These are phyloP conservation scores for Heterobasidion occidentale DNA, from an alignment of 1,284 basidiomycete genomes.

Conservation along the genomic window DNA sequence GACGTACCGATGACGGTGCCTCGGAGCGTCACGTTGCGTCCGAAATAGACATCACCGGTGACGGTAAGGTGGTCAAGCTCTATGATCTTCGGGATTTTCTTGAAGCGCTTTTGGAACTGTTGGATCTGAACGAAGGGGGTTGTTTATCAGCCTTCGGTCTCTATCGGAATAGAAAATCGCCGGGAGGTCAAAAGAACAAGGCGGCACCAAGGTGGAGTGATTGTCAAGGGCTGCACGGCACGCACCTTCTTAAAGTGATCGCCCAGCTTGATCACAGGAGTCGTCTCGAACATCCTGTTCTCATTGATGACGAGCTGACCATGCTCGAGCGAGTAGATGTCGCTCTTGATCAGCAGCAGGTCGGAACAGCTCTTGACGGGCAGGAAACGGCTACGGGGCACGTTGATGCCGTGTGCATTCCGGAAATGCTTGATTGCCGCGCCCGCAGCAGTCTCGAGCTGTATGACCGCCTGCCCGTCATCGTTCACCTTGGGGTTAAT, in stretches of 20 bases:
- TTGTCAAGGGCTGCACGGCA: not conserved
- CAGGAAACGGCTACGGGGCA: slow-evolving; percentile 90
- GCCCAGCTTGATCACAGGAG: slow-evolving; percentile 92
- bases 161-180: not conserved
- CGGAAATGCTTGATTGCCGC: slow-evolving; percentile 98
- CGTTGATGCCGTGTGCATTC: slow-evolving; percentile 95
- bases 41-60: slow-evolving; percentile 93
- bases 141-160: too few species aligned
- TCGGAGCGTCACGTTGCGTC: slow-evolving; percentile 82
- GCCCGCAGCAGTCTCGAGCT: slow-evolving; percentile 95
- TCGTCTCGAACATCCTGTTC: slow-evolving; percentile 81
- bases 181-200: slow-evolving; percentile 14
- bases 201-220: slow-evolving; percentile 8
- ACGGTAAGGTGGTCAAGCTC: slow-evolving; percentile 97
- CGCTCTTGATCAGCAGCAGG: slow-evolving; percentile 87
- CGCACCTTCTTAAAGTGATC: slow-evolving; percentile 71
- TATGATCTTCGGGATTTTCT: slow-evolving; percentile 90
- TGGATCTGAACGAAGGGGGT: slow-evolving; percentile 43
- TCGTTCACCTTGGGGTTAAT: slow-evolving; percentile 92
- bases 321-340: slow-evolving; percentile 88
- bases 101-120: slow-evolving; percentile 96
- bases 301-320: slow-evolving; percentile 87
- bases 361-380: slow-evolving; percentile 88
- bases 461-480: slow-evolving; percentile 83
- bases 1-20: slow-evolving; percentile 74